phyloP scores from a whole-genome alignment of 805 yeast species.

The Scheffersomyces ergatensis region DNA sequence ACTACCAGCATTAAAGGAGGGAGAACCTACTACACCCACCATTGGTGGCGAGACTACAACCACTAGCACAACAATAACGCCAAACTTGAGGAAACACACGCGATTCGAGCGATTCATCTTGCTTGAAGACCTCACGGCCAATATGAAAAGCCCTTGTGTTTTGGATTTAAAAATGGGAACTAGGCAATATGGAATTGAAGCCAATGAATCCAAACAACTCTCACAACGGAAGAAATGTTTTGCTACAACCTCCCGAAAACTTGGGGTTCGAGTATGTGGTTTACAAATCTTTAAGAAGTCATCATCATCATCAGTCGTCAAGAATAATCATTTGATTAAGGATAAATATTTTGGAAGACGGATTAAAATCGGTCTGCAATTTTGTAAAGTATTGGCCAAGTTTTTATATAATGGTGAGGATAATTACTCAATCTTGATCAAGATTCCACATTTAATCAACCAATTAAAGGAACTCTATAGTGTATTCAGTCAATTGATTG shows the following conservation, averaged over 20 bases:
- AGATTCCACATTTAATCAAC: conserved; percentile 64
- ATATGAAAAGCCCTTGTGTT: conserved; percentile 83
- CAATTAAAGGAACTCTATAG: conserved; percentile 57
- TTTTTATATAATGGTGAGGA: conserved; percentile 76
- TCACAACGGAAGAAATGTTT: conserved; percentile 84
- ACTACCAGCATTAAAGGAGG: background rate
- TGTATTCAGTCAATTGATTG: conserved; percentile 55
- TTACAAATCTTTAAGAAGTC: conserved; percentile 56
- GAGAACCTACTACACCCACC: conserved; percentile 9
- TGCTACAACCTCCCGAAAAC: conserved; percentile 70
- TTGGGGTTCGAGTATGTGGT: conserved; percentile 95
- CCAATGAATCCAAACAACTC: conserved; percentile 61
- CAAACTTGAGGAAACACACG: conserved; percentile 39
- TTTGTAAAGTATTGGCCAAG: conserved; percentile 69
- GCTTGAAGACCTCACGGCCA: conserved; percentile 85
- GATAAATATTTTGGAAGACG: conserved; percentile 93
- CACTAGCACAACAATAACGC: conserved; percentile 12
- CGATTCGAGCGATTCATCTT: conserved; percentile 78
- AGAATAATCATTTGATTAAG: conserved; percentile 34
- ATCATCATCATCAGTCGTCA: no score
- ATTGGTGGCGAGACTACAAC: background rate
- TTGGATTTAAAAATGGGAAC: conserved; percentile 98
- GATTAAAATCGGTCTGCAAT: conserved; percentile 68
- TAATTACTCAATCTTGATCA: conserved; percentile 55
- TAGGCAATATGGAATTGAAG: conserved; percentile 96